Evolutionary conservation across 352 stramenopile genomes (phyloP).

Genomic region (Phytophthora vignae): DNA sequence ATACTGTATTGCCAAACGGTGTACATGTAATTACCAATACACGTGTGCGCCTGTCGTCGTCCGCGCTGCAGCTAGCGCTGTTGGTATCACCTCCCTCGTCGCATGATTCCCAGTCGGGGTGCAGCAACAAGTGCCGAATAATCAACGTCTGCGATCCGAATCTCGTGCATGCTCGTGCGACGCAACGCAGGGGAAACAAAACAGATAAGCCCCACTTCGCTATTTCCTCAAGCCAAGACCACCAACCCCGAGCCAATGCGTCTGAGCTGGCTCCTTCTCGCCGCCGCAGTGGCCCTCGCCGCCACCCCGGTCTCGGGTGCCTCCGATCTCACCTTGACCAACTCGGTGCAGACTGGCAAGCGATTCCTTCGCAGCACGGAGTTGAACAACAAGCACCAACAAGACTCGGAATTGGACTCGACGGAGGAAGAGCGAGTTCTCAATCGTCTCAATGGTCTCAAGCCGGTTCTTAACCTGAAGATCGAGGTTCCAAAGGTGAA

Average conservation of each 20-base stretch:
- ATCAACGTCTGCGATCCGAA: not conserved
- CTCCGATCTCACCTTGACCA: not conserved
- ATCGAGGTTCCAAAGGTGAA: not conserved
- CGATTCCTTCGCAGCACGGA: not conserved
- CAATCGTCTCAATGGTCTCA: not conserved
- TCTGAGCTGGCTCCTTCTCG: not conserved
- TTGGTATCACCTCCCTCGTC: too few species aligned
- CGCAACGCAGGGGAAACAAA: not conserved
- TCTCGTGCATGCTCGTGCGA: not conserved
- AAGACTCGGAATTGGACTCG: not conserved
- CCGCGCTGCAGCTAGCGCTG: too few species aligned
- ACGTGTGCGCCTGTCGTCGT: too few species aligned
- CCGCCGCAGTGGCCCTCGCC: not conserved
- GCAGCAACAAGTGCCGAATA: too few species aligned
- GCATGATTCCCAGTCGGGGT: too few species aligned
- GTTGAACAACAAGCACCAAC: not conserved
- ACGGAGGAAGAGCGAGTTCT: not conserved
- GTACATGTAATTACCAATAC: too few species aligned
- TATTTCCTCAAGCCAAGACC: constrained; percentile 6
- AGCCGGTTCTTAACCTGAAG: not conserved
- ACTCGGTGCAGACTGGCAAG: not conserved
- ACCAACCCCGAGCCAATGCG: not conserved
- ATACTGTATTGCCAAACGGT: too few species aligned
- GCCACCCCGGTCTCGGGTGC: not conserved
- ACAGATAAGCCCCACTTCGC: not conserved